Evolutionary conservation across 202 grass and related monocot genomes (phyloP).

Genomic region (Cymbopogon flexuosus): DNA sequence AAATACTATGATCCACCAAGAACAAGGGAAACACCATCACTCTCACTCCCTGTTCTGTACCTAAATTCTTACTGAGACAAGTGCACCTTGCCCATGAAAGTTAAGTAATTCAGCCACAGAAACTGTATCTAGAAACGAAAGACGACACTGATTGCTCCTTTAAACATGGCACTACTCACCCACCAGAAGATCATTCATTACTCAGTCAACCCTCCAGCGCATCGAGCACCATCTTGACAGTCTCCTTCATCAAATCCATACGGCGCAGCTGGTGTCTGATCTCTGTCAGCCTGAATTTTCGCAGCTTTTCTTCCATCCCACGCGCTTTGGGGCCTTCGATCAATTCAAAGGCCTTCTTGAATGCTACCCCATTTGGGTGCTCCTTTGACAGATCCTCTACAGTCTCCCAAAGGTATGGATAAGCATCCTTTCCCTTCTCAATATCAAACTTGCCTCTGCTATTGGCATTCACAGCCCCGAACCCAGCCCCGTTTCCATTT

Average conservation of each 20-base stretch:
- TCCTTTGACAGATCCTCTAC: slow-evolving; percentile 52
- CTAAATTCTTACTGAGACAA: slow-evolving; percentile 37
- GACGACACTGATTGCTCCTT: slow-evolving; percentile 19
- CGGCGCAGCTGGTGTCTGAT: slow-evolving; percentile 53
- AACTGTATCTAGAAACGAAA: slow-evolving; percentile 47
- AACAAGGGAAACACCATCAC: slow-evolving; percentile 27
- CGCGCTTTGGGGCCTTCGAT: slow-evolving; percentile 42
- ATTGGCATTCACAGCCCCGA: neutral
- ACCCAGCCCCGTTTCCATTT: slow-evolving; percentile 25
- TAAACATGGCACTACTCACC: slow-evolving; percentile 33
- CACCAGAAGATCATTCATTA: slow-evolving; percentile 8
- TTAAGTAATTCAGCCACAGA: slow-evolving; percentile 41
- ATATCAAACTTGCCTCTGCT: slow-evolving; percentile 28
- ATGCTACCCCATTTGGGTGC: slow-evolving; percentile 26
- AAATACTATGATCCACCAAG: slow-evolving; percentile 28
- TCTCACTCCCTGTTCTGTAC: slow-evolving; percentile 26
- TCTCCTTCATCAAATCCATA: slow-evolving; percentile 64
- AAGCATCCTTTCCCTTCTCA: slow-evolving; percentile 42
- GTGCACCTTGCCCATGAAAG: slow-evolving; percentile 32
- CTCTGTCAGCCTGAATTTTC: slow-evolving; percentile 45
- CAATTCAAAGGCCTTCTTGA: slow-evolving; percentile 58
- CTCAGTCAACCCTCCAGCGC: slow-evolving; percentile 39
- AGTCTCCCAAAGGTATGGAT: slow-evolving; percentile 58
- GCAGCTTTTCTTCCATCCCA: slow-evolving; percentile 54
- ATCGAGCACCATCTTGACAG: slow-evolving; percentile 54